These are phyloP conservation scores for Didymella arachidicola DNA, from an alignment of 2,329 filamentous ascomycete species.

Conservation along the genomic window DNA sequence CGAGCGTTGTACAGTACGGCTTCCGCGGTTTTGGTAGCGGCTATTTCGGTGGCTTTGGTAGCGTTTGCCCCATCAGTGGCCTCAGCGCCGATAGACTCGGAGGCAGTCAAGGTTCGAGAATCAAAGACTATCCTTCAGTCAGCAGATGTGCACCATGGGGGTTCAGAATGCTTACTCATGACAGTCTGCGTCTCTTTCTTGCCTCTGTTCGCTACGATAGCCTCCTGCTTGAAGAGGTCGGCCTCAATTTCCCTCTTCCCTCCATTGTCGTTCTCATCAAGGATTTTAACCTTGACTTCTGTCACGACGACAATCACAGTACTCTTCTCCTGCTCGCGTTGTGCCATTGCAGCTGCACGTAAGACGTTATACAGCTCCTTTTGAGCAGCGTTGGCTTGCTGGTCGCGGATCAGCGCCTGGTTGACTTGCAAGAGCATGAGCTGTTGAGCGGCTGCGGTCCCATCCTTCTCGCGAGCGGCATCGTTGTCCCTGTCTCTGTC, in stretches of 20 bases:
- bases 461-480: slow-evolving; percentile 1
- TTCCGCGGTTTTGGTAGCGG: neutral
- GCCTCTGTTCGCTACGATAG: slow-evolving; percentile 11
- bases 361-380: slow-evolving; percentile 11
- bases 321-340: slow-evolving; percentile 7
- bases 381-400: slow-evolving; percentile 3
- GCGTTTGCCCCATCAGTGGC: slow-evolving; percentile 5
- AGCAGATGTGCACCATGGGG: neutral
- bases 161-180: neutral
- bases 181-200: slow-evolving; percentile 12
- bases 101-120: slow-evolving; percentile 7
- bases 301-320: slow-evolving; percentile 9
- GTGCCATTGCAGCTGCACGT: slow-evolving; percentile 1
- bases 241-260: neutral
- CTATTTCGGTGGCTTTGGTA: neutral
- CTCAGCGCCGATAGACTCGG: neutral
- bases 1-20: slow-evolving; percentile 11
- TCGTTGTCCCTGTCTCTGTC: neutral
- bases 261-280: neutral
- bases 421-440: slow-evolving; percentile 12
- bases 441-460: neutral
- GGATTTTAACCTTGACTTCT: neutral
- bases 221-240: slow-evolving; percentile 13
- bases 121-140: slow-evolving; percentile 6
- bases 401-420: slow-evolving; percentile 6